Evolutionary conservation across 148 eudicot genomes (phyloP), one percentile per base, ranked within the genome.

Genomic region (Chenopodium suecicum): DNA sequence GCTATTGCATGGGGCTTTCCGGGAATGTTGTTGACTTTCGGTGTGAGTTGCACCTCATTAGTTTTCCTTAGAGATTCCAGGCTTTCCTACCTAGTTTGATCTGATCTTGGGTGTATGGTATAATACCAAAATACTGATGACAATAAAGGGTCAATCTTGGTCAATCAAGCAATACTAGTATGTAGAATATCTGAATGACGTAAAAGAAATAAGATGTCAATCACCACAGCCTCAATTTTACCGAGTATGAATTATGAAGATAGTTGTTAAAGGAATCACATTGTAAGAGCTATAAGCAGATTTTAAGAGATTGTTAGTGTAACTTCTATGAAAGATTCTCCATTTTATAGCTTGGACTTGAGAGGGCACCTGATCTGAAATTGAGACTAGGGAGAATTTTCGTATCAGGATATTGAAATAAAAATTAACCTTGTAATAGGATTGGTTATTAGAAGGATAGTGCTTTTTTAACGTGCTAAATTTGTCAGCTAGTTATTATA

Each of bases 251-350:
- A 44, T 4, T 72, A 20, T 72, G 56, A 72, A 72, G 56, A 46
- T 1, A 22, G 25, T 47, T 22, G 29, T n/a, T 41, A 22, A 16
- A n/a, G 31, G 37, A 5, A 22, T n/a, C 56, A 20, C 29, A 72
- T 72, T 44, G 54, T 72, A 22, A n/a, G 75, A 41, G 74, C 74
- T 71, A 20, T 22, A n/a, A 27, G 70, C 25, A 12, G 70, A 67
- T 67, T 6, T 16, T 67, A 11, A 1, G 37, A 67, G 70, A 67
- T 29, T 67, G 5, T 67, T 9, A 4, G 34, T 67, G 70, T 29
- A 27, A 67, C 1, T 4, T 67, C 17, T 22, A 1, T 67, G 5
- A 67, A 4, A 67, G 37, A 67, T 34, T 37, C 14, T 20, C 66
- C 25, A 7, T 62, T 22, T 62, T 22, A 62, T 62, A 62, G 22